Evolutionary conservation across 352 stramenopile species (phyloP), one percentile per base, ranked within the genome.

Genomic region (Pythium guiyangense): DNA sequence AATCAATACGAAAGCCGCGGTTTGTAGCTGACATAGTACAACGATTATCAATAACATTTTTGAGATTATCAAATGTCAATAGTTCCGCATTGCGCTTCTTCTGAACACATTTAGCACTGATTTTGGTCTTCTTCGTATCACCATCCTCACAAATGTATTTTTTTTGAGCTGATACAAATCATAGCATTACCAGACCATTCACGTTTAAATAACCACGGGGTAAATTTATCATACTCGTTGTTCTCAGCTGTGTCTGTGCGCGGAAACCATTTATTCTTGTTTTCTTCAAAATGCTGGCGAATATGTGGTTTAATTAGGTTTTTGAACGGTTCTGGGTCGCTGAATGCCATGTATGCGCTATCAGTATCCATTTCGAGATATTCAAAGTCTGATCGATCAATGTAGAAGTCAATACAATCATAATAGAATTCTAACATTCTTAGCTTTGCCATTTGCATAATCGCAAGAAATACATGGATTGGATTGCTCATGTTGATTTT

Each of bases 251-350:
- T 58, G 35, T 51, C 35, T 34, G 29, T 34, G 9, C 62, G n/a
- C 4, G 55, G 55, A 25, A 64, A 68, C 62, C 62, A 68, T 37
- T 61, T 52, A 54, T 64, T 48, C 12, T 60, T 64, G 17, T 61
- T 27, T 11, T 8, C 11, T 62, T 34, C 35, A 60, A 49, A 47
- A 53, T 49, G 18, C 60, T 60, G n/a, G n/a, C n/a, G n/a, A n/a
- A 66, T 34, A 25, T 62, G 49, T 43, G 58, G 54, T 27, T 63
- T 60, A 22, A 67, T 57, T 3, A 56, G 37, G 25, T 67, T 9
- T 20, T 60, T 11, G 31, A 67, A 67, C 26, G 55, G 55, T 2
- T 63, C 35, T 2, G 40, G 25, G 49, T 17, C 22, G 39, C 35
- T 54, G 10, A 63, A 67, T 4, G 31, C 40, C 2, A 67, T 57